Conservation (phyloP, 441 rosid genomes). For the Lepidium campestre region DNA sequence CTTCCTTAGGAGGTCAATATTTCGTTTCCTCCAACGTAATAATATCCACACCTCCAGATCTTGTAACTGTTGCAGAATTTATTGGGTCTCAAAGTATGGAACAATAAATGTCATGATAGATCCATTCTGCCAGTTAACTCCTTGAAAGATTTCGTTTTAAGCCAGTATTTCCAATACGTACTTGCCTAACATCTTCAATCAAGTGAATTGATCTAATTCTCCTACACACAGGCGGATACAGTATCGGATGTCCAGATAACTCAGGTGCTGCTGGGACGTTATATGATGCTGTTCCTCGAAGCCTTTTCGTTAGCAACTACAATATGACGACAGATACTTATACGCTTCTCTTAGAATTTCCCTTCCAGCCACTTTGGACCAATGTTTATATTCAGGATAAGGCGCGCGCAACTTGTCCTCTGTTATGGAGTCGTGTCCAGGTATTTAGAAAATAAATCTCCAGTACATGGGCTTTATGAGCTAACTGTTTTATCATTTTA, state of each 20-base stretch:
- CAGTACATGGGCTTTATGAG: neutral
- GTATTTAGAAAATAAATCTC: constrained; percentile 30
- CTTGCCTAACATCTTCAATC: neutral
- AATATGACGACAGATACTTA: constrained; percentile 88
- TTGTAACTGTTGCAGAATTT: neutral
- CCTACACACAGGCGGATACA: constrained; percentile 66
- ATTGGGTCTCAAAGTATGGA: neutral
- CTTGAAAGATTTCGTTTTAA: neutral
- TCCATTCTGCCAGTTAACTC: neutral
- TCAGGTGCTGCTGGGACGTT: constrained; percentile 97
- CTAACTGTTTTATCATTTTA: neutral
- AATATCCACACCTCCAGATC: neutral
- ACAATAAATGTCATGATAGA: neutral
- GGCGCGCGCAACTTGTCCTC: constrained; percentile 94
- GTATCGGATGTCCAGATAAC: constrained; percentile 80
- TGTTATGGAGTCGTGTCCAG: constrained; percentile 99
- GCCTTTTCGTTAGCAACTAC: constrained; percentile 84
- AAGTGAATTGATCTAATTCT: constrained; percentile 9
- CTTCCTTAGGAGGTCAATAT: constrained; percentile 3
- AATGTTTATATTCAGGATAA: constrained; percentile 81
- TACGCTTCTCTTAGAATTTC: constrained; percentile 93
- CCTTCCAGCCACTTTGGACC: constrained; percentile 93
- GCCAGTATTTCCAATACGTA: neutral
- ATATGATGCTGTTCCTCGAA: constrained; percentile 95
- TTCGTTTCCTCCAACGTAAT: neutral